phyloP scores from a whole-genome alignment of 441 rosid genomes.

The Aleurites moluccanus region DNA sequence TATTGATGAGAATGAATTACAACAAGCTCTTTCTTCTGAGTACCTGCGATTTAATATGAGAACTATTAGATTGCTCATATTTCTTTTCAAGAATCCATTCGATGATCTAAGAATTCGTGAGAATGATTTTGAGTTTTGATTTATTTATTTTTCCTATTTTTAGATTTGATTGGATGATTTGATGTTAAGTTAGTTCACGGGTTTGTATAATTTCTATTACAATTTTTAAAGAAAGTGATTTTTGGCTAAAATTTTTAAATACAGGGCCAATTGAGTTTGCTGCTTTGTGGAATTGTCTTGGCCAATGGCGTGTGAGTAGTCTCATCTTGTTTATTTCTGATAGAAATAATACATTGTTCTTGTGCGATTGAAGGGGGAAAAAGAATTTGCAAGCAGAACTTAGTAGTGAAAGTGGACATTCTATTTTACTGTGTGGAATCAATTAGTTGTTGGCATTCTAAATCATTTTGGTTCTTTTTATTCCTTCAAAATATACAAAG shows the following conservation, averaged over 20 bases:
- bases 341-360: background rate
- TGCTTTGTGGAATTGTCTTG: conserved; percentile 63
- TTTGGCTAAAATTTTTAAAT: conserved; percentile 14
- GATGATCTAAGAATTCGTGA: conserved; percentile 49
- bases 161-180: background rate
- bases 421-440: background rate
- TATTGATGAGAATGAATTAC: conserved; percentile 71
- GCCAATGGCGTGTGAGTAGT: conserved; percentile 66
- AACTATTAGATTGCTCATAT: conserved; percentile 63
- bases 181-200: no score
- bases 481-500: no score
- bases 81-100: conserved; percentile 55
- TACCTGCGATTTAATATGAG: conserved; percentile 47
- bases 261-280: conserved; percentile 60
- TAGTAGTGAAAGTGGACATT: no score
- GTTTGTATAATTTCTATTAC: no score
- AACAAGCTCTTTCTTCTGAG: conserved; percentile 54
- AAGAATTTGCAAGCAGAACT: no score
- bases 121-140: background rate
- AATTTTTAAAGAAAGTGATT: background rate
- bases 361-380: background rate
- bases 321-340: background rate
- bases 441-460: no score
- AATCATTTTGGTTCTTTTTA: no score
- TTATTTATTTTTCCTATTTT: background rate